These are phyloP conservation scores for Craspedostauros australis DNA, from an alignment of 108 stramenopile species.

Conservation along the genomic window DNA sequence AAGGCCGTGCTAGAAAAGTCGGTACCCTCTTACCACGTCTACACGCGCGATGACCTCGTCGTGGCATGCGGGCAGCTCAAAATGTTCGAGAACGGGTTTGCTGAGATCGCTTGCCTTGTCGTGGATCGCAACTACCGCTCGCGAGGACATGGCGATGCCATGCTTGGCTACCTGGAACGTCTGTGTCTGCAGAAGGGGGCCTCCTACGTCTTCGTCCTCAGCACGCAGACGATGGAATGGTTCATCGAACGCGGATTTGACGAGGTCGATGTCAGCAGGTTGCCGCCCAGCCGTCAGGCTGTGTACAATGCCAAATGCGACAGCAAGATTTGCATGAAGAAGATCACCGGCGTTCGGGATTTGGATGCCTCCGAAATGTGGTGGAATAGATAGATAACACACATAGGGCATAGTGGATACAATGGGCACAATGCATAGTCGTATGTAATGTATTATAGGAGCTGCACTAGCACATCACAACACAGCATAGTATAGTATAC, in stretches of 20 bases:
- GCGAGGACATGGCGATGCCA: slow-evolving; percentile 89
- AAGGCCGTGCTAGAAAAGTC: slow-evolving; percentile 76
- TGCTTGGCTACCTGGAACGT: slow-evolving; percentile 94
- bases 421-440: too few relatives aligned
- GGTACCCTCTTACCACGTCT: slow-evolving; percentile 82
- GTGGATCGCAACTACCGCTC: slow-evolving; percentile 80
- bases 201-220: slow-evolving; percentile 81
- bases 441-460: too few relatives aligned
- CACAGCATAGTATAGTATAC: too few relatives aligned
- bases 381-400: slow-evolving; percentile 77
- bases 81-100: slow-evolving; percentile 73
- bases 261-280: slow-evolving; percentile 50
- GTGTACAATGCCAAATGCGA: slow-evolving; percentile 61
- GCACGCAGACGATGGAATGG: slow-evolving; percentile 96
- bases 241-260: slow-evolving; percentile 91
- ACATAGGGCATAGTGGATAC: too few relatives aligned
- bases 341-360: slow-evolving; percentile 67
- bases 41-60: slow-evolving; percentile 78
- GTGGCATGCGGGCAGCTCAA: slow-evolving; percentile 88
- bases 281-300: slow-evolving; percentile 77
- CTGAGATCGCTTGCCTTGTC: slow-evolving; percentile 93
- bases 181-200: slow-evolving; percentile 67
- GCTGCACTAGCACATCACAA: too few relatives aligned
- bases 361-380: slow-evolving; percentile 82
- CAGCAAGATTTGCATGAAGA: slow-evolving; percentile 89